Percentiles rank a stretch among this genome's conserved stretches.
phyloP scores from a whole-genome alignment of 2,329 filamentous ascomycete species.

The Diplodia intermedia region DNA sequence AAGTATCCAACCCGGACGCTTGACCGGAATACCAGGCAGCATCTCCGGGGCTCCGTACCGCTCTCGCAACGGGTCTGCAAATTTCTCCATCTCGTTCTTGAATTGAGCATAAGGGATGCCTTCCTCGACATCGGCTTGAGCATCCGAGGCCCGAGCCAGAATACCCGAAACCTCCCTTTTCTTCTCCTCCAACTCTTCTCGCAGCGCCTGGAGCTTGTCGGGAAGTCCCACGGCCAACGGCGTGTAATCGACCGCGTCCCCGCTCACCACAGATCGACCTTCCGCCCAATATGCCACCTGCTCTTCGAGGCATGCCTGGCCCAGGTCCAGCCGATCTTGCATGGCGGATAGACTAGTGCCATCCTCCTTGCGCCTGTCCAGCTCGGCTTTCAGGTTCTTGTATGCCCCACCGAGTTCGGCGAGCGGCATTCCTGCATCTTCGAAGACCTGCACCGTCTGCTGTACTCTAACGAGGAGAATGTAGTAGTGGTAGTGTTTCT shows the following conservation, averaged over 20 bases:
- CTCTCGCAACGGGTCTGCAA: neutral
- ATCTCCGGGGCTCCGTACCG: neutral
- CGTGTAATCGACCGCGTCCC: neutral
- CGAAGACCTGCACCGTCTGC: neutral
- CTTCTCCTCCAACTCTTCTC: neutral
- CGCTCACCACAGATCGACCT: neutral
- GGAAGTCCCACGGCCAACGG: neutral
- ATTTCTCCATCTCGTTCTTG: neutral
- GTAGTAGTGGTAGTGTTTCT: neutral
- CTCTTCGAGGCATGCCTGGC: neutral
- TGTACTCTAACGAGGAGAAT: conserved; percentile 11
- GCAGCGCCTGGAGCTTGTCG: neutral
- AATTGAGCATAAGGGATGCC: neutral
- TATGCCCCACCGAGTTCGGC: conserved; percentile 8
- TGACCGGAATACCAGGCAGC: neutral
- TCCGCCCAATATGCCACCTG: neutral
- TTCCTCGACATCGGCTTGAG: too few species aligned
- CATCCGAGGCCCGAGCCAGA: neutral
- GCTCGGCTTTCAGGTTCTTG: neutral
- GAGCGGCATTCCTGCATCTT: neutral
- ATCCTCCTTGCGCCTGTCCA: neutral
- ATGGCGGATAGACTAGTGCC: neutral
- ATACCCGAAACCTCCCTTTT: neutral
- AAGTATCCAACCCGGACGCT: neutral
- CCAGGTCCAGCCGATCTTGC: neutral